These are phyloP conservation scores for Lepidium didymum DNA, from an alignment of 345 rosid species.

Conservation along the genomic window DNA sequence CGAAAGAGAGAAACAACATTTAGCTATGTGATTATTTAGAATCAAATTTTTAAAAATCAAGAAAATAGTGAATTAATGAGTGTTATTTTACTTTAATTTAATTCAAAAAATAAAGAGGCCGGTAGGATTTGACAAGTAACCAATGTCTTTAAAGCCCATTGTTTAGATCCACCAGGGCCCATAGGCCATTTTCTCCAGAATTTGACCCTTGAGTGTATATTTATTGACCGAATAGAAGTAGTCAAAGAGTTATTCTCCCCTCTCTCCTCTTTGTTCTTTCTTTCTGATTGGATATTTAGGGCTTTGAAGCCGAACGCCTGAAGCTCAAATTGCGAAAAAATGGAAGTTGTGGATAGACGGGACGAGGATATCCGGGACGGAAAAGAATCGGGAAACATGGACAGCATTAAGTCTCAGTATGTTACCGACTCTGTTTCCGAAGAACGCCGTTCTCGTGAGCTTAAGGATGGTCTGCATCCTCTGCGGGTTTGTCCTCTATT, in stretches of 20 bases:
- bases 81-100: no score
- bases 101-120: neutral
- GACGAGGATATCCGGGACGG: constrained; percentile 45
- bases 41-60: no score
- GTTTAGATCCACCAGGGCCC: neutral
- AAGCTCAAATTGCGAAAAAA: constrained; percentile 15
- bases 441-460: constrained; percentile 71
- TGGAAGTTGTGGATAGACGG: constrained; percentile 66
- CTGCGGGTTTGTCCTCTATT: constrained; percentile 50
- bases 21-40: no score
- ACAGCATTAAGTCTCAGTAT: constrained; percentile 18
- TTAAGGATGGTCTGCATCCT: constrained; percentile 81
- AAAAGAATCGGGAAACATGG: constrained; percentile 26
- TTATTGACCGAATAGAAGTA: neutral
- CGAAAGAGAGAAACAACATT: no score
- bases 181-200: neutral
- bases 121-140: neutral
- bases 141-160: constrained; percentile 10
- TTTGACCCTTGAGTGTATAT: neutral
- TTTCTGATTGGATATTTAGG: constrained; percentile 21
- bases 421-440: constrained; percentile 28
- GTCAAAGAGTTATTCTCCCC: neutral
- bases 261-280: neutral
- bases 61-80: no score
- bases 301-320: constrained; percentile 15